Percentiles rank a stretch among this genome's conserved stretches.
Conservation (phyloP, 208 protist genomes). For the Borovskyia barvae region DNA sequence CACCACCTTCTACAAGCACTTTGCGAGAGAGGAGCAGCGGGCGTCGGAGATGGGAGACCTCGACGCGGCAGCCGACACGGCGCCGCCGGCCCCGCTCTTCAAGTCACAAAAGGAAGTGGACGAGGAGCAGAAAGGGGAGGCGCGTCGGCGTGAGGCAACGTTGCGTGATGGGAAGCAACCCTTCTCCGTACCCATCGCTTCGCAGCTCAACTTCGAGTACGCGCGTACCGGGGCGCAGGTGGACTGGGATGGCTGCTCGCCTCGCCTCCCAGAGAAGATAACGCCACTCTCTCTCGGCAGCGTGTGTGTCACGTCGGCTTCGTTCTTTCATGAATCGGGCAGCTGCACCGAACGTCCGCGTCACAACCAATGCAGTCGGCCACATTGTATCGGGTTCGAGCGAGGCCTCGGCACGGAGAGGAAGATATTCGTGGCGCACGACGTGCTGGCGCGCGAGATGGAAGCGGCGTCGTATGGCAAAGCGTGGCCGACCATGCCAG, state of each 20-base stretch:
- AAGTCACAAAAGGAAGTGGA: conserved; percentile 19
- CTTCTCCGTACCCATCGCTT: conserved; percentile 4
- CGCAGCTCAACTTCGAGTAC: conserved; percentile 32
- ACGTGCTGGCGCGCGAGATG: conserved; percentile 31
- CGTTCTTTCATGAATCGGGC: conserved; percentile 40
- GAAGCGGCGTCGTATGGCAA: conserved; percentile 30
- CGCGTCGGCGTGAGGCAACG: conserved; percentile 1
- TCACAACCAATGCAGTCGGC: conserved; percentile 50
- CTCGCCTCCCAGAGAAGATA: conserved; percentile 3
- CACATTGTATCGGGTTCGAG: conserved; percentile 36
- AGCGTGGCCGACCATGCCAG: conserved; percentile 35
- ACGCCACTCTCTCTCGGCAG: conserved; percentile 43
- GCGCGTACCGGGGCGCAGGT: conserved; percentile 20
- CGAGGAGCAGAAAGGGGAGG: conserved; percentile 6
- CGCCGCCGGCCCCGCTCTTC: conserved; percentile 7
- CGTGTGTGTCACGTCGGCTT: conserved; percentile 48
- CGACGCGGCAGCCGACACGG: background rate
- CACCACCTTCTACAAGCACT: conserved; percentile 22
- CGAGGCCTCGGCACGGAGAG: conserved; percentile 10
- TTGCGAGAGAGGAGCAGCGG: conserved; percentile 1
- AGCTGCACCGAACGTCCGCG: conserved; percentile 36
- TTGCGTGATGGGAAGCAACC: background rate
- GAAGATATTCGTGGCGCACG: conserved; percentile 32
- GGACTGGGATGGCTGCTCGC: conserved; percentile 38
- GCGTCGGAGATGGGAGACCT: conserved; percentile 16